phyloP scores from a whole-genome alignment of 2,329 filamentous ascomycete genomes.

The Fonsecaea erecta region DNA sequence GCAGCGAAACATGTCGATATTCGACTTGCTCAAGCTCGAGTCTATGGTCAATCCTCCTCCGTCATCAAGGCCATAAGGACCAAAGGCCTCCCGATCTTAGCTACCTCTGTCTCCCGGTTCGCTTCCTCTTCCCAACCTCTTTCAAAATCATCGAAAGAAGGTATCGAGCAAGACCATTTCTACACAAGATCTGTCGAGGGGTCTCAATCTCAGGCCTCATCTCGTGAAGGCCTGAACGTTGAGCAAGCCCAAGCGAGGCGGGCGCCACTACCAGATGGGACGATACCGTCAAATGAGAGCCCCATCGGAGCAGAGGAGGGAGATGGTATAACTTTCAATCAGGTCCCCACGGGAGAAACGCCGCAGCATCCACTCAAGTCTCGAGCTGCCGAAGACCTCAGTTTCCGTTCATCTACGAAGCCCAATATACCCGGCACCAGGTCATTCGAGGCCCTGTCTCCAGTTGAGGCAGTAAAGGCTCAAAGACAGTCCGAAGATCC shows the following conservation, averaged over 20 bases:
- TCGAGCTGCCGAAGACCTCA: conserved; percentile 42
- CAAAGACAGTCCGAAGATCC: conserved; percentile 57
- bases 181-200: conserved; percentile 53
- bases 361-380: conserved; percentile 38
- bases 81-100: conserved; percentile 39
- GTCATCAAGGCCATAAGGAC: conserved; percentile 65
- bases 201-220: conserved; percentile 44
- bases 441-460: conserved; percentile 41
- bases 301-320: conserved; percentile 27
- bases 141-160: conserved; percentile 39
- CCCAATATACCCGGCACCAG: conserved; percentile 50
- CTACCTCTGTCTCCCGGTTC: conserved; percentile 41
- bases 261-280: conserved; percentile 56
- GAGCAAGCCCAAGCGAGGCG: conserved; percentile 53
- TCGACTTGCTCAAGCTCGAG: conserved; percentile 64
- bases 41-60: conserved; percentile 67
- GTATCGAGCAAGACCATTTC: conserved; percentile 57
- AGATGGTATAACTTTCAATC: conserved; percentile 32
- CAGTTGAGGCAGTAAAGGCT: conserved; percentile 51
- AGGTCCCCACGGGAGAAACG: conserved; percentile 39
- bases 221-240: conserved; percentile 49
- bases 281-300: conserved; percentile 47
- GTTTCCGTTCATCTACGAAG: conserved; percentile 45
- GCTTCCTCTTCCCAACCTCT: conserved; percentile 42
- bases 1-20: conserved; percentile 66